Evolutionary conservation across 163 green algal species (phyloP), one percentile per base, ranked within the genome.

Genomic region (Chlamydomonas reinhardtii): DNA sequence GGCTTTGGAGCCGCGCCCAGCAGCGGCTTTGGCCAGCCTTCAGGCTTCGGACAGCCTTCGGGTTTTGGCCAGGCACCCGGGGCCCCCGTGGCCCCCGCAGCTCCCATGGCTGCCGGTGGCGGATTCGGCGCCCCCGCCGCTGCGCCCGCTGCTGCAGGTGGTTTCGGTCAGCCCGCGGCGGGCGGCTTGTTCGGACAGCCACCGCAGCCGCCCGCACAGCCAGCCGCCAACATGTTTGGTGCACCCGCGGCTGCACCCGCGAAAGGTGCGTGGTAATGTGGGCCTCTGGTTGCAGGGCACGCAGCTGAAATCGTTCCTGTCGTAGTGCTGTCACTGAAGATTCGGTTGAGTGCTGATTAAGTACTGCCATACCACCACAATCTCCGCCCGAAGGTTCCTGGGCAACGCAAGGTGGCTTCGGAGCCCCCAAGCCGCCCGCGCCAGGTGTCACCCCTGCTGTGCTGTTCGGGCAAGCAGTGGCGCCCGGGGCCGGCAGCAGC

Each of bases 371-470:
- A n/a, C n/a, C n/a, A n/a, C n/a, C n/a, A n/a, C n/a, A n/a, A 34
- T 29, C 62, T 5, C 62, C 27, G 1, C 19, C 62, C 43, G 20
- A 39, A 84, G 77, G 43, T 14, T 70, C 43, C 1, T 84, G 77
- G 77, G 43, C 66, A 17, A 68, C 43, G 22, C 77, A 84, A n/a
- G 77, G 77, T 17, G 48, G 77, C 34, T 84, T 84, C 43, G 77
- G 77, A 24, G 76, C 64, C 43, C 25, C 29, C 2, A 22, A 52
- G 43, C 65, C 43, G 31, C 39, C 54, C 24, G 48, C 68, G 3
- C 8, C 48, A 14, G 22, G 31, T 29, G 35, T 34, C 20, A 66
- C 32, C 16, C 68, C 79, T 24, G 79, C 25, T 0, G 69, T 78
- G 14, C 31, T 85, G 9, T 85, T 85, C 25, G 79, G 79, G 12